A percentile compares a stretch with the other conserved stretches of the same genome.
phyloP scores from a whole-genome alignment of 1,284 basidiomycete species.

The Peniophora sp. region DNA sequence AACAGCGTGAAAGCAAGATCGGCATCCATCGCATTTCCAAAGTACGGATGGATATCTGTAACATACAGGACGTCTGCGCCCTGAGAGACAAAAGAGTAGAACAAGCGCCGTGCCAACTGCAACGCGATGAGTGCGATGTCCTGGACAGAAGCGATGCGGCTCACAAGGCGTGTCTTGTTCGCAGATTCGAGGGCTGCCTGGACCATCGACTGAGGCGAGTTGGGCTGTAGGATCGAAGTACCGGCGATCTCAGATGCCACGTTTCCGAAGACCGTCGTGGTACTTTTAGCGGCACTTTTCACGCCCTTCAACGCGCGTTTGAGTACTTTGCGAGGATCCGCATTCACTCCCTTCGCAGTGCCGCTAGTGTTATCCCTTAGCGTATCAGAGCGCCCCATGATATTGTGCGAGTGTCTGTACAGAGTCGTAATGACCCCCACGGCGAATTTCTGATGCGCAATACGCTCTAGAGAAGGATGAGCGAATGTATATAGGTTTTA shows the following conservation, averaged over 20 bases:
- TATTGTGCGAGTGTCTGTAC: conserved; percentile 72
- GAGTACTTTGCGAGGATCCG: conserved; percentile 49
- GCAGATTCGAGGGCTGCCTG: conserved; percentile 71
- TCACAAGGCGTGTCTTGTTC: conserved; percentile 75
- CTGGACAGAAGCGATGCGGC: conserved; percentile 13
- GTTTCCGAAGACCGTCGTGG: conserved; percentile 76
- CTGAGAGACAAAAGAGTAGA: conserved; percentile 76
- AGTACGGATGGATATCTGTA: conserved; percentile 70
- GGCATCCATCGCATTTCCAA: conserved; percentile 62
- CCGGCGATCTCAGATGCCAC: conserved; percentile 68
- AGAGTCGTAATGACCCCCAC: conserved; percentile 67
- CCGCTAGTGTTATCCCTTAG: conserved; percentile 38
- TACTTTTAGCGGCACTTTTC: conserved; percentile 66
- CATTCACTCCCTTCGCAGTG: conserved; percentile 28
- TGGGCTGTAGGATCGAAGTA: conserved; percentile 81
- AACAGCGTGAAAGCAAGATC: conserved; percentile 66
- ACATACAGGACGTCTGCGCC: conserved; percentile 54
- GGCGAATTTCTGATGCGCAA: conserved; percentile 78
- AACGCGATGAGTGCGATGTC: neutral
- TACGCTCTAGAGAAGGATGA: conserved; percentile 49
- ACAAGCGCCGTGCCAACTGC: conserved; percentile 76
- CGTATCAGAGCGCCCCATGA: conserved; percentile 63
- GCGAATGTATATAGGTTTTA: neutral
- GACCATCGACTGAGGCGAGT: conserved; percentile 80
- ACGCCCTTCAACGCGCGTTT: conserved; percentile 71